Evolutionary conservation across 2,329 filamentous ascomycete species (phyloP), one percentile per base, ranked within the genome.

Genomic region (Scedosporium apiospermum): DNA sequence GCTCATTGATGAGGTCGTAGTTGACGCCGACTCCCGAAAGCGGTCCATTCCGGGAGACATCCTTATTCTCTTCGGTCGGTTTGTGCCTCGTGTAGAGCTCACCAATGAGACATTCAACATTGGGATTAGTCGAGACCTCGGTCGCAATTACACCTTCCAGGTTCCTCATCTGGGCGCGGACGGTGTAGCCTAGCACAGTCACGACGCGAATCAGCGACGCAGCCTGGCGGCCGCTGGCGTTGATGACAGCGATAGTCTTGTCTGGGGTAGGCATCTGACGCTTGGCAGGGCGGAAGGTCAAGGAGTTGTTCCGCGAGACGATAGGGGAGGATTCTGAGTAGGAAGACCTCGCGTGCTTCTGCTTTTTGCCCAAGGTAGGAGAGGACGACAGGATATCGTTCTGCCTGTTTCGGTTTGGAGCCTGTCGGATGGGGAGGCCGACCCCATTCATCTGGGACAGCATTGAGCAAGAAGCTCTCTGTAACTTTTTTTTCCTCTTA

Each of bases 201-300:
- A 93, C 93, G 72, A 96, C 92, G 68, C 95, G 89, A 69, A 97
- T 95, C 71, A 99, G 87, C 64, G 93, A 97, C 64, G 93, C 93
- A 67, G 93, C 92, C 80, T 99, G 95, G 69, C 95, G 90, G 71
- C 95, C 95, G 73, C 91, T 93, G 72, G 91, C 91, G 77, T 98
- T 98, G 78, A 98, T 93, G 71, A 96, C 88, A 72, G 93, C 93
- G 71, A 96, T 91, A 62, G 90, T 95, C 78, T 93, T 95, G 72
- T 84, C 81, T 55, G 83, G 82, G 34, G 78, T 77, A 64, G 81
- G 80, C 76, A 83, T 85, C 67, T 82, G 76, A 67, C 83, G 79
- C 73, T 86, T 86, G 57, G 80, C 74, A 16, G 83, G 83, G 21
- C 83, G 82, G 68, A 85, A 85, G n/a, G 79, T 85, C 64, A 85